A percentile compares a stretch with the other conserved stretches of the same genome.
Conservation (phyloP, 495 filamentous ascomycete genomes). For the Clavariopsis aquatica region DNA sequence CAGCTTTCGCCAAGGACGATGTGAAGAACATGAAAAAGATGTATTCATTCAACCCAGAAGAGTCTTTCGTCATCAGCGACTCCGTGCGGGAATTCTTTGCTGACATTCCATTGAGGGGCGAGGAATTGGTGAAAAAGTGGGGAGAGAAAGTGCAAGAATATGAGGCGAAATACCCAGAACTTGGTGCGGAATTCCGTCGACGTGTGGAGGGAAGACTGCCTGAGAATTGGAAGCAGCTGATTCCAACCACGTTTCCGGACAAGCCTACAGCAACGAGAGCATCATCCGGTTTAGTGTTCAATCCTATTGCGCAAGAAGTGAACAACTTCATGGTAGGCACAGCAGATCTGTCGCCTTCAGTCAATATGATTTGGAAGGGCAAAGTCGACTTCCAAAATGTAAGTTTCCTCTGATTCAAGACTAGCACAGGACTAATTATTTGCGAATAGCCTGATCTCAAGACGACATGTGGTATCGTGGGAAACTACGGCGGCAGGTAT, state of each 20-base stretch:
- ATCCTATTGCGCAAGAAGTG: constrained; percentile 52
- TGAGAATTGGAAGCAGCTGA: constrained; percentile 9
- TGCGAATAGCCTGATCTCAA: constrained; percentile 46
- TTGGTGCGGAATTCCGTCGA: constrained; percentile 52
- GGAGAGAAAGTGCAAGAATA: constrained; percentile 50
- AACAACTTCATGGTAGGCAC: constrained; percentile 60
- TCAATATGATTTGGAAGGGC: constrained; percentile 59
- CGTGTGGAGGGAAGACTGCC: constrained; percentile 48
- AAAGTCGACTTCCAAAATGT: constrained; percentile 59
- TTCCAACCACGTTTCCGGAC: constrained; percentile 50
- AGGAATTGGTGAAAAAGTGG: constrained; percentile 51
- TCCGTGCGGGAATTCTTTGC: constrained; percentile 54
- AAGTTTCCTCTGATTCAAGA: constrained; percentile 22
- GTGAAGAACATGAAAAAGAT: constrained; percentile 30
- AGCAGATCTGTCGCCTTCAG: constrained; percentile 60
- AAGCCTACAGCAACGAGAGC: constrained; percentile 54
- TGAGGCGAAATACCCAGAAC: constrained; percentile 48
- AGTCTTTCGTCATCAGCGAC: constrained; percentile 51
- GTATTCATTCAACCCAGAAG: constrained; percentile 25
- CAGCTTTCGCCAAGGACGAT: constrained; percentile 24
- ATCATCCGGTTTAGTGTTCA: constrained; percentile 54
- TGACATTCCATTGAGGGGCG: constrained; percentile 47
- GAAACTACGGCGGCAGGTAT: constrained; percentile 55
- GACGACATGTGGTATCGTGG: constrained; percentile 52
- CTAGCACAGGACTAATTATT: neutral